Evolutionary conservation across 2,329 filamentous ascomycete genomes (phyloP).

Genomic region (Penicillium glabrum): DNA sequence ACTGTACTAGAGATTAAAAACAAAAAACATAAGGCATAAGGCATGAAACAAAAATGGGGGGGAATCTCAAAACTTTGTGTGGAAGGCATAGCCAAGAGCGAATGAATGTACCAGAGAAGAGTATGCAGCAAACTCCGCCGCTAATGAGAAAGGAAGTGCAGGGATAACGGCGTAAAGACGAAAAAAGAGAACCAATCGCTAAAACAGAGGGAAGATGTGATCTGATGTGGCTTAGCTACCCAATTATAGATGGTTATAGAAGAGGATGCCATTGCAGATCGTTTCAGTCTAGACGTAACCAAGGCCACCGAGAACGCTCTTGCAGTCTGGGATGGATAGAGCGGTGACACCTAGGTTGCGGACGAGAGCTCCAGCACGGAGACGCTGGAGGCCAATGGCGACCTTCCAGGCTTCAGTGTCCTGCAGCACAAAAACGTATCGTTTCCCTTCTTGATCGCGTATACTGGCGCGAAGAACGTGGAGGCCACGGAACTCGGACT

Average conservation of each 20-base stretch:
- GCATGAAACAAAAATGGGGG: slow-evolving; percentile 5
- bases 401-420: slow-evolving; percentile 64
- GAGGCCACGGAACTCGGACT: slow-evolving; percentile 45
- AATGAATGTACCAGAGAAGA: slow-evolving; percentile 22
- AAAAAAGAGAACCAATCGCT: slow-evolving; percentile 9
- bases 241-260: neutral
- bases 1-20: slow-evolving; percentile 17
- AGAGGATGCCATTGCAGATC: neutral
- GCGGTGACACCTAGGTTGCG: slow-evolving; percentile 54
- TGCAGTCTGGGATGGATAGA: slow-evolving; percentile 49
- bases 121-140: slow-evolving; percentile 26
- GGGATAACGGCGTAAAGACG: neutral
- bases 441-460: slow-evolving; percentile 60
- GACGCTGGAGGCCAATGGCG: slow-evolving; percentile 56
- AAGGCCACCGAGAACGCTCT: slow-evolving; percentile 39
- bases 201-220: neutral
- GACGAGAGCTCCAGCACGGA: slow-evolving; percentile 58
- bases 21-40: neutral
- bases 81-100: slow-evolving; percentile 13
- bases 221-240: neutral
- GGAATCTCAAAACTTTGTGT: slow-evolving; percentile 21
- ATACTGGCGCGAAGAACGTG: slow-evolving; percentile 60
- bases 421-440: slow-evolving; percentile 61
- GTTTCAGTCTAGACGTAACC: slow-evolving; percentile 33
- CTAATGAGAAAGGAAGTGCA: slow-evolving; percentile 23